A percentile compares a stretch with the other conserved stretches of the same genome.
These are phyloP conservation scores for Diaporthe eres DNA, from an alignment of 2,329 filamentous ascomycete genomes.

Conservation along the genomic window DNA sequence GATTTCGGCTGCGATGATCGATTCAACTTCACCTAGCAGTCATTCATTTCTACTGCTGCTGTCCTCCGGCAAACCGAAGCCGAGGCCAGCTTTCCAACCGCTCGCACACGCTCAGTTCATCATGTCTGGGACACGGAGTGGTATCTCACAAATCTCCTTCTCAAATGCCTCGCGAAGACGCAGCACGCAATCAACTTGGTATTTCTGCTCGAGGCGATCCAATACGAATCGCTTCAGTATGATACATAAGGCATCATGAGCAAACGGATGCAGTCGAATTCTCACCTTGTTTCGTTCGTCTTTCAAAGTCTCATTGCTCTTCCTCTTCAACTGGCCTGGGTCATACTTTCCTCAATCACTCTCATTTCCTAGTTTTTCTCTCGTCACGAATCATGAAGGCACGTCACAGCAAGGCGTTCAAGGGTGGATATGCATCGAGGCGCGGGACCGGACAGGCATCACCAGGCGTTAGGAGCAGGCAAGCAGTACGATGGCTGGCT, in stretches of 20 bases:
- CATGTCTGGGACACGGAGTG: neutral
- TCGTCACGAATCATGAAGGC: neutral
- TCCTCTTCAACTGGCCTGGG: neutral
- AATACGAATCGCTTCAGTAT: neutral
- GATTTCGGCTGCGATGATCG: neutral
- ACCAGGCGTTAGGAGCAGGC: neutral
- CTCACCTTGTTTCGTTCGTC: neutral
- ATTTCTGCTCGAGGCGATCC: neutral
- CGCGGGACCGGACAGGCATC: neutral
- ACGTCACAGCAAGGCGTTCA: conserved; percentile 14
- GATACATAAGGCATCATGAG: neutral
- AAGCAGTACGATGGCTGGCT: conserved; percentile 6
- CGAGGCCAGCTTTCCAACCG: neutral
- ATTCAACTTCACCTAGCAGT: neutral
- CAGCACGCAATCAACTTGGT: neutral
- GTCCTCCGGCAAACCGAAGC: neutral
- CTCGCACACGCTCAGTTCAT: neutral
- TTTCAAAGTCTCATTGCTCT: neutral
- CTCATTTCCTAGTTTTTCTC: neutral
- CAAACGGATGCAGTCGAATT: neutral
- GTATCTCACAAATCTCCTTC: neutral
- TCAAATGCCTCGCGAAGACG: neutral
- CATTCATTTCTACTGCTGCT: neutral
- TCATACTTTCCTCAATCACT: no score
- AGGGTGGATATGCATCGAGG: neutral